Evolutionary conservation across 1,284 basidiomycete genomes (phyloP).

Genomic region (Ganoderma boninense): DNA sequence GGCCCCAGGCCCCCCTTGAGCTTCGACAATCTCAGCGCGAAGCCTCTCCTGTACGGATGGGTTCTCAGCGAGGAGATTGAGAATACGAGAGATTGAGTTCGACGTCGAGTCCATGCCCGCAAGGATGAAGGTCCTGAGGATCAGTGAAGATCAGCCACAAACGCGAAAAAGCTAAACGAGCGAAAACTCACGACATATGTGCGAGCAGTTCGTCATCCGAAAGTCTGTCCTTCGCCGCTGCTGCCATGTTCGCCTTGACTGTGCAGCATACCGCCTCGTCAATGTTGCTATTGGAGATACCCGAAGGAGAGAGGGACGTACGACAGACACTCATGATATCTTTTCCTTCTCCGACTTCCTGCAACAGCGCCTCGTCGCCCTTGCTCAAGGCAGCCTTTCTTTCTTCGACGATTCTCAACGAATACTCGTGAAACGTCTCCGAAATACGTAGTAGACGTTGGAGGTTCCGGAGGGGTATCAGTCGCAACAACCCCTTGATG

Average conservation of each 20-base stretch:
- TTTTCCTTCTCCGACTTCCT: constrained; percentile 46
- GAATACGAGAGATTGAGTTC: constrained; percentile 38
- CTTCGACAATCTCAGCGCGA: constrained; percentile 37
- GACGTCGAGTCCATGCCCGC: constrained; percentile 42
- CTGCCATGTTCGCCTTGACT: constrained; percentile 39
- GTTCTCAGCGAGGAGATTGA: constrained; percentile 30
- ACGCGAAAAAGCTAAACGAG: neutral
- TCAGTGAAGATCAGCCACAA: neutral
- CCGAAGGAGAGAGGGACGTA: constrained; percentile 28
- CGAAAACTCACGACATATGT: constrained; percentile 36
- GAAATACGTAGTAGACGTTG: constrained; percentile 34
- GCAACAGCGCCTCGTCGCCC: constrained; percentile 35
- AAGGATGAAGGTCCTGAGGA: constrained; percentile 34
- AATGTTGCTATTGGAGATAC: neutral
- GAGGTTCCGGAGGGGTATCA: neutral
- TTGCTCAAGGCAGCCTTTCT: constrained; percentile 44
- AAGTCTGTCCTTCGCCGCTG: constrained; percentile 27
- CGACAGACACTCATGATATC: constrained; percentile 54
- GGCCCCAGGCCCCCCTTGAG: constrained; percentile 18
- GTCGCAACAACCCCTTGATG: constrained; percentile 10
- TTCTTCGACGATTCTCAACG: constrained; percentile 47
- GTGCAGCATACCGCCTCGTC: neutral
- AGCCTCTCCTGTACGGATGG: constrained; percentile 24
- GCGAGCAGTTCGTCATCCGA: constrained; percentile 34
- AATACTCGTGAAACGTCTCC: constrained; percentile 45